Percentiles rank a stretch among this genome's conserved stretches.
Conservation (phyloP, 2,329 filamentous ascomycete genomes). For the Delphinella strobiligena region DNA sequence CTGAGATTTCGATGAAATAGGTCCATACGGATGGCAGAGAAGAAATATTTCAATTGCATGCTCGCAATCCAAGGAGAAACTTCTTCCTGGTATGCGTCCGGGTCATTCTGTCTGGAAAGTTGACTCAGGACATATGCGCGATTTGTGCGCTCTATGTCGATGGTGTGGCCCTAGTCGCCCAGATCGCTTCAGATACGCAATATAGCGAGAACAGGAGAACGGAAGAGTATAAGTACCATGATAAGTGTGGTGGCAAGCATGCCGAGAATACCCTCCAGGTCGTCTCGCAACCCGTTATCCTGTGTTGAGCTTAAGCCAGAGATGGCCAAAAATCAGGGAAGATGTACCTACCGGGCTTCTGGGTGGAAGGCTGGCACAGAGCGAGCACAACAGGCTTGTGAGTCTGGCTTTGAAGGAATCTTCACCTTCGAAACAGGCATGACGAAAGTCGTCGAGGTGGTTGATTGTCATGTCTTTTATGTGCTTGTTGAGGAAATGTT, state of each 20-base stretch:
- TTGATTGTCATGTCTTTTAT: constrained; percentile 30
- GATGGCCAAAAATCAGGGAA: background rate
- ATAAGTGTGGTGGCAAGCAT: constrained; percentile 37
- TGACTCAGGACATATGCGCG: constrained; percentile 24
- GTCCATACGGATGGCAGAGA: constrained; percentile 28
- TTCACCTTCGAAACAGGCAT: constrained; percentile 33
- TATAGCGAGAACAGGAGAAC: too few relatives aligned
- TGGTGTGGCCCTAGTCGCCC: too few relatives aligned
- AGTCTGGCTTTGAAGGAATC: constrained; percentile 26
- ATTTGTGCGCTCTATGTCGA: constrained; percentile 30
- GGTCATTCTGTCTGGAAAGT: constrained; percentile 23
- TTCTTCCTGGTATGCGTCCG: constrained; percentile 11
- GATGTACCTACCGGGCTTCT: background rate
- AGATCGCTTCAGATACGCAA: too few relatives aligned
- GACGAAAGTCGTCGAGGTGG: constrained; percentile 28
- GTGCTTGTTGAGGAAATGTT: constrained; percentile 32
- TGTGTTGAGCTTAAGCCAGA: background rate
- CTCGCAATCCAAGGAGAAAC: constrained; percentile 34
- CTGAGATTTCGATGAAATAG: constrained; percentile 32
- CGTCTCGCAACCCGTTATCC: constrained; percentile 19
- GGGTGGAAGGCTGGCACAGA: constrained; percentile 15
- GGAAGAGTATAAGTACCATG: too few relatives aligned
- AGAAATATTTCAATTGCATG: constrained; percentile 39
- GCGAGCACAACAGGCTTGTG: constrained; percentile 26
- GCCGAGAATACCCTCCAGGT: constrained; percentile 32